Base-by-base conservation (phyloP, 495 filamentous ascomycete species). In the Parathielavia appendiculata region DNA sequence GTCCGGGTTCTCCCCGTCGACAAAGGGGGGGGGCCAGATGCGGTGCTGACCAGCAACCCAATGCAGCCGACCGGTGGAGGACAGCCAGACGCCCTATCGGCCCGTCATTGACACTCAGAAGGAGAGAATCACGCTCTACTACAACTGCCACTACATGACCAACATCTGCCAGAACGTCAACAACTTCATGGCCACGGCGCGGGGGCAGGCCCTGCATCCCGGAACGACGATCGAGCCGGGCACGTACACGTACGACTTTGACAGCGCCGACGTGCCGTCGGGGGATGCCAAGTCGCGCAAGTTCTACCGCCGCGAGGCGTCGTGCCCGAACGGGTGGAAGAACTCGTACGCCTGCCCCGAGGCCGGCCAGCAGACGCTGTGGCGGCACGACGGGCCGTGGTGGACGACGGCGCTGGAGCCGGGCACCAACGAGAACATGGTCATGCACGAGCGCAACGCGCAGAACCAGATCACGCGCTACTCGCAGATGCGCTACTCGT, bases 71-170 rank as follows among this genome's bases (percentile, higher is more conserved):
- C 2, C 40, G 40, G 17, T 16, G 40, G 9, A 7, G 9, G 40
- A 43, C 40, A 43, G 17, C 40, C 2, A 12, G 40, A 16, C 9
- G 40, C 9, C 40, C 40, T 43, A 43, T 17, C 40, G 40, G 17
- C 19, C 19, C 40, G 40, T 43, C 40, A 43, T 43, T 43, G 40
- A 43, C 40, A 43, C 40, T 1, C 40, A 16, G 17, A 17, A 16
- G 14, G 1, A 43, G 17, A 43, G 40, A 43, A 43, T 51, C 32
- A 12, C 8, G 0, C 12, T 51, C 48, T 20, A 30, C 6, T 47
- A 38, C 48, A 51, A 51, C 48, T 51, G 48, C 48, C 12, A 38
- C n/a, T 51, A 51, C 32, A 51, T 51, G 48, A 19, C 9, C 16
- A 16, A 38, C 48, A 51, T 51, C 48, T 51, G 48, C 48, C 8